These are phyloP conservation scores for Candida fluviatilis DNA, from an alignment of 805 yeast genomes.

Conservation along the genomic window DNA sequence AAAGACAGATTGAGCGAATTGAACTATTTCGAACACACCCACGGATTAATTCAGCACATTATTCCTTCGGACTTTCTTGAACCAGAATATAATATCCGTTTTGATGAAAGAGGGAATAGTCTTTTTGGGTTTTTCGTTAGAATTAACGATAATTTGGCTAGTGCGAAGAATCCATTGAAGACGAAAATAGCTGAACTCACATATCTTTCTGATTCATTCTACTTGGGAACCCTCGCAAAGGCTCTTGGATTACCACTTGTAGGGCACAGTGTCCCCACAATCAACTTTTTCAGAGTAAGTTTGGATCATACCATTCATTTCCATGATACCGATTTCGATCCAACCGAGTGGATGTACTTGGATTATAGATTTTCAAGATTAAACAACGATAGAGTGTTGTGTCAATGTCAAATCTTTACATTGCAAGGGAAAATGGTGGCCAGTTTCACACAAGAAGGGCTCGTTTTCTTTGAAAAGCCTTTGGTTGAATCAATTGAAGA, in stretches of 20 bases:
- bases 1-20: constrained; percentile 14
- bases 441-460: constrained; percentile 31
- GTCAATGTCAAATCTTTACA: constrained; percentile 21
- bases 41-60: constrained; percentile 23
- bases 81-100: constrained; percentile 7
- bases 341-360: constrained; percentile 32
- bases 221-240: constrained; percentile 23
- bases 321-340: constrained; percentile 34
- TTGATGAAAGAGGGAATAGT: constrained; percentile 13
- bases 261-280: constrained; percentile 6
- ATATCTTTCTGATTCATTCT: constrained; percentile 29
- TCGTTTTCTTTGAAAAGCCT: constrained; percentile 9
- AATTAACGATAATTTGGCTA: constrained; percentile 22
- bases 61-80: constrained; percentile 20
- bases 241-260: constrained; percentile 20
- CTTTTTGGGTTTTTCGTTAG: constrained; percentile 28
- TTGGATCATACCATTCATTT: constrained; percentile 33
- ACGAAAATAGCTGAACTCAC: constrained; percentile 19
- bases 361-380: constrained; percentile 28
- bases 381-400: constrained; percentile 32
- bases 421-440: constrained; percentile 26
- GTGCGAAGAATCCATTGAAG: constrained; percentile 17
- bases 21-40: constrained; percentile 22
- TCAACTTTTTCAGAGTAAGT: constrained; percentile 32
- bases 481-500: constrained; percentile 2